Percentiles rank a stretch among this genome's conserved stretches.
phyloP scores from a whole-genome alignment of 1,139 yeast species.

The Magnusiomyces fungicola region DNA sequence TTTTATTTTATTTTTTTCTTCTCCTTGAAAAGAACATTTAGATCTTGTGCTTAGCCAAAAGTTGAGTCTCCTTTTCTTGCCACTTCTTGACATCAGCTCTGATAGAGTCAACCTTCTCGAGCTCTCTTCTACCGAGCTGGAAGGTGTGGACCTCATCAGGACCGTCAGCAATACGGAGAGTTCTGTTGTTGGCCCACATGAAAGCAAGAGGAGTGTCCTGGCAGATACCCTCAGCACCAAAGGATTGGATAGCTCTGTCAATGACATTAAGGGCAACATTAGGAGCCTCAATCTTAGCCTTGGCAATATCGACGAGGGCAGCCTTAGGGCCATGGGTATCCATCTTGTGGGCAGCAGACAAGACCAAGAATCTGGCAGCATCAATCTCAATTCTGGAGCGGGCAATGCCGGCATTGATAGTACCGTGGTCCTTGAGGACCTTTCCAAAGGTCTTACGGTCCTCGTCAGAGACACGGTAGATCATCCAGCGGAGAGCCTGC shows the following conservation, averaged over 20 bases:
- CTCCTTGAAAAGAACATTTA: not conserved
- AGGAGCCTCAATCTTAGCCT: constrained; percentile 65
- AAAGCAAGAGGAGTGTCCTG: constrained; percentile 58
- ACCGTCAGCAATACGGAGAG: constrained; percentile 65
- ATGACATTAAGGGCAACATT: constrained; percentile 46
- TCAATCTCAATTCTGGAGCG: constrained; percentile 52
- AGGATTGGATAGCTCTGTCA: constrained; percentile 64
- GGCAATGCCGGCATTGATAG: constrained; percentile 47
- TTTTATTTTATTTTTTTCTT: no score
- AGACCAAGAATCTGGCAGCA: constrained; percentile 50
- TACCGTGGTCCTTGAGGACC: constrained; percentile 47
- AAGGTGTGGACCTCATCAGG: constrained; percentile 67
- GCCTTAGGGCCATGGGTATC: constrained; percentile 50
- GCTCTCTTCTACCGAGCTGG: constrained; percentile 49
- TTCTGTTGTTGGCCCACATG: constrained; percentile 50
- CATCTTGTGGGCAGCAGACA: constrained; percentile 60
- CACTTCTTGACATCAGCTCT: constrained; percentile 3
- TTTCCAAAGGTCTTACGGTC: constrained; percentile 51
- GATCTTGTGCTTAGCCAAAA: not conserved
- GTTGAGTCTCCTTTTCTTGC: not conserved
- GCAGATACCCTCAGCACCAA: constrained; percentile 61
- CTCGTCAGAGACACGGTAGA: constrained; percentile 45
- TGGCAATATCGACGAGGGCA: constrained; percentile 55
- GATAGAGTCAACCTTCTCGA: constrained; percentile 16
- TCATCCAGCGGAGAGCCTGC: constrained; percentile 47